Evolutionary conservation across 2,329 filamentous ascomycete genomes (phyloP).

Genomic region (Ilyonectria mors-panacis): DNA sequence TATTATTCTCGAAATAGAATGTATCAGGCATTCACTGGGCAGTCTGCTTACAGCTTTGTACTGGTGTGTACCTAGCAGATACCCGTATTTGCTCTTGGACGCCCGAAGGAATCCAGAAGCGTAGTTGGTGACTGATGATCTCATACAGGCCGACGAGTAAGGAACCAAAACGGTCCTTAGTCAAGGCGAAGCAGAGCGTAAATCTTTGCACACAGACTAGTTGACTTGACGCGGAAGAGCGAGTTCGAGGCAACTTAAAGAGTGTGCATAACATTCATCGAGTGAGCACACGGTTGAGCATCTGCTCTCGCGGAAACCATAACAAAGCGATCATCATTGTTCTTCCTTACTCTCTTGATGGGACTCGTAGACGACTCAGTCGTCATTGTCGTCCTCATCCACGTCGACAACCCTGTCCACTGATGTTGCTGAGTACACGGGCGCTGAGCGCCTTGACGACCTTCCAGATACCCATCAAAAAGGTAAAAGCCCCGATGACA

Average conservation of each 20-base stretch:
- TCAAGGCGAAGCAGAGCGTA: conserved; percentile 63
- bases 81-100: conserved; percentile 49
- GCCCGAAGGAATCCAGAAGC: conserved; percentile 49
- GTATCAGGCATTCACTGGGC: conserved; percentile 50
- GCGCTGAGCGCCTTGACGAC: conserved; percentile 82
- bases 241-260: conserved; percentile 95
- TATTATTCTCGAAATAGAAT: conserved; percentile 33
- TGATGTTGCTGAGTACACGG: conserved; percentile 80
- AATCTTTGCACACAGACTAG: conserved; percentile 97
- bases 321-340: conserved; percentile 42
- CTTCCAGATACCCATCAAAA: conserved; percentile 89
- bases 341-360: conserved; percentile 58
- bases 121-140: conserved; percentile 49
- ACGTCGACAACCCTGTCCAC: conserved; percentile 89
- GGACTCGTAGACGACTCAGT: conserved; percentile 56
- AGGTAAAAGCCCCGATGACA: conserved; percentile 83
- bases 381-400: conserved; percentile 70
- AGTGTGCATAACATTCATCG: conserved; percentile 77
- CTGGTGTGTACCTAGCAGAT: conserved; percentile 54
- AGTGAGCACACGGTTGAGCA: conserved; percentile 12
- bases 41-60: conserved; percentile 49
- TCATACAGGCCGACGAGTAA: conserved; percentile 49
- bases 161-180: conserved; percentile 67
- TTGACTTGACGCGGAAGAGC: conserved; percentile 87
- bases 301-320: conserved; percentile 6